Base-by-base conservation (phyloP, 768 basidiomycete species). In the Phlegmacium glaucopus region DNA sequence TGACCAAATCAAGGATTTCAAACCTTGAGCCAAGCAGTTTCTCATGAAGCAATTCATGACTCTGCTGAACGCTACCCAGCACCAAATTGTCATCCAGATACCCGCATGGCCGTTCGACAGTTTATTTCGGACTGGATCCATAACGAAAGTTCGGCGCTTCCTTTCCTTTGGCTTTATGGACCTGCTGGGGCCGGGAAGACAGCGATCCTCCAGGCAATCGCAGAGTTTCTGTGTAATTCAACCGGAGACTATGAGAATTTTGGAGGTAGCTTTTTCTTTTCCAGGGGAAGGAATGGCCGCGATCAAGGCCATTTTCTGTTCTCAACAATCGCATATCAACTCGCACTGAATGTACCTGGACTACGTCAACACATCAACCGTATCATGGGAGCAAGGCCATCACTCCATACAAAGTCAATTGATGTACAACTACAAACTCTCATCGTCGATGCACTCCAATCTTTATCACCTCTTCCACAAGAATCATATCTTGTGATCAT, bases 151-250 rank as follows among this genome's bases (percentile, higher is more conserved):
- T 5, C 22, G 22, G 22, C 22, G 2, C 5, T 22, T 22, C 22
- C 22, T 5, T 22, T 22, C 22, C 5, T 60, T 3, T 62, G 58
- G 60, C 50, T 63, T 1, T 41, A 49, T 29, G 60, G 64, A 1
- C 60, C 59, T 2, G 63, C 61, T 2, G 61, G 62, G 1, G 45
- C 54, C 4, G 64, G 64, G 1, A 63, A 63, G 42, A 49, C 62
- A 0, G 51, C 58, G n/a, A 50, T 70, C 11, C 59, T 57, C 1
- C 68, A 70, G 39, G 54, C 42, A 1, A 48, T 57, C 28, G 55
- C 54, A 9, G 52, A 54, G 6, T 30, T 47, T 7, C 45, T 39
- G 34, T 38, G 22, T 5, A 22, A 35, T 28, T 9, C 11, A 26
- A 18, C 35, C 12, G 29, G 41, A 22, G 2, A 22, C n/a, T n/a